Percentiles rank a stretch among this genome's conserved stretches.
Conservation (phyloP, 202 grass and related monocot genomes). For the Setaria italica region DNA sequence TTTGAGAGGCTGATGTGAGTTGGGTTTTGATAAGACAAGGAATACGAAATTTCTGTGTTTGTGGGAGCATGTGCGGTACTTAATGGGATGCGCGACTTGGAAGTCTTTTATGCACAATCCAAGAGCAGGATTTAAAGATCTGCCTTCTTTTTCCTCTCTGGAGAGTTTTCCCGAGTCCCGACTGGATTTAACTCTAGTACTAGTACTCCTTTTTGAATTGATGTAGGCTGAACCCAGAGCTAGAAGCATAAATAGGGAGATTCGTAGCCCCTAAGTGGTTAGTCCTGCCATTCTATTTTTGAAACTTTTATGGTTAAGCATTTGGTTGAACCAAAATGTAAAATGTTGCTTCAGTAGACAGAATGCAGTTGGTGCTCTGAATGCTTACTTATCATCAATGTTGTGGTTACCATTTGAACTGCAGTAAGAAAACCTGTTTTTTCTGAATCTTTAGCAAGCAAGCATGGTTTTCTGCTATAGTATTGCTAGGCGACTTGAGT, state of each 20-base stretch:
- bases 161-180: background rate
- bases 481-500: background rate
- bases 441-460: slow-evolving; percentile 13
- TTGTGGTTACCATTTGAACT: background rate
- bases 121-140: slow-evolving; percentile 15
- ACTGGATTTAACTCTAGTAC: slow-evolving; percentile 8
- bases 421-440: background rate
- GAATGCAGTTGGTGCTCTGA: background rate
- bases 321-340: background rate
- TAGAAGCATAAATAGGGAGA: background rate
- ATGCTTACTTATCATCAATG: background rate
- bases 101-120: slow-evolving; percentile 25
- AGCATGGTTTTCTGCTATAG: background rate
- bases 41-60: background rate
- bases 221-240: slow-evolving; percentile 14
- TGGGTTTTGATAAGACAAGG: background rate
- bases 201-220: background rate
- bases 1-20: slow-evolving; percentile 23
- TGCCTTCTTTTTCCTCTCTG: slow-evolving; percentile 8
- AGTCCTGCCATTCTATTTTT: background rate
- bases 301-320: slow-evolving; percentile 15
- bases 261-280: background rate
- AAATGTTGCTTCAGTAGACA: slow-evolving; percentile 27
- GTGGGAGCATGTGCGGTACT: background rate
- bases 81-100: background rate